These are phyloP conservation scores for Exophiala xenobiotica DNA, from an alignment of 2,329 filamentous ascomycete genomes.

Conservation along the genomic window DNA sequence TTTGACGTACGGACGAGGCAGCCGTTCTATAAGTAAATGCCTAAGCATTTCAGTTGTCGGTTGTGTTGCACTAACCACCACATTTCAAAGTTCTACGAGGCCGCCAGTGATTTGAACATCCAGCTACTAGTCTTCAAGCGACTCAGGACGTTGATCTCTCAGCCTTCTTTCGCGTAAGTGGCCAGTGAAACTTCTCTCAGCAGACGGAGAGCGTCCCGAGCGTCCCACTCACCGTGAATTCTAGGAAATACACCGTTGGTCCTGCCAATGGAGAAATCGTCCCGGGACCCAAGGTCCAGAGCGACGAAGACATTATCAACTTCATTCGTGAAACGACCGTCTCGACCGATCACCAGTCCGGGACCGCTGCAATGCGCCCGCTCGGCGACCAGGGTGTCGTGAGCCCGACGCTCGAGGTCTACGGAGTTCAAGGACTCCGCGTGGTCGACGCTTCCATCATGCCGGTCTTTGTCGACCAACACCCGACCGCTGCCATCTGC, in stretches of 20 bases:
- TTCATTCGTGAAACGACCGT: constrained; percentile 27
- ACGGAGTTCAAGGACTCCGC: constrained; percentile 34
- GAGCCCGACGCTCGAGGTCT: constrained; percentile 32
- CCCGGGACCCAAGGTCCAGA: constrained; percentile 24
- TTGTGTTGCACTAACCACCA: not conserved
- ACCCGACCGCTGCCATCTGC: constrained; percentile 34
- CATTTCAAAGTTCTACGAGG: not conserved
- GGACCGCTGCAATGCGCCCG: constrained; percentile 38
- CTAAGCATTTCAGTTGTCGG: not conserved
- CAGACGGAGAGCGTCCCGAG: not conserved
- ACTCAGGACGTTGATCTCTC: not conserved
- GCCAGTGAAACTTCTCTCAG: not conserved
- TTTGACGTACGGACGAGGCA: constrained; percentile 22
- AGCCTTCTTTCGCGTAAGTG: not conserved
- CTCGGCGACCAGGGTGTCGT: constrained; percentile 36
- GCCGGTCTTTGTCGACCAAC: constrained; percentile 32
- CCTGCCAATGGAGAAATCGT: constrained; percentile 29
- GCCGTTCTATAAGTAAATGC: constrained; percentile 1
- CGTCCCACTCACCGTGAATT: not conserved
- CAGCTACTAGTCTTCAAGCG: not conserved
- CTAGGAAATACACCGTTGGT: constrained; percentile 37
- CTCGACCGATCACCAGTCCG: constrained; percentile 32
- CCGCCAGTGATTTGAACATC: not conserved
- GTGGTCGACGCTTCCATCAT: constrained; percentile 37
- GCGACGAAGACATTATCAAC: constrained; percentile 30